Conservation (phyloP, 164 flowering plant genomes). For the Stephania cephalantha region DNA sequence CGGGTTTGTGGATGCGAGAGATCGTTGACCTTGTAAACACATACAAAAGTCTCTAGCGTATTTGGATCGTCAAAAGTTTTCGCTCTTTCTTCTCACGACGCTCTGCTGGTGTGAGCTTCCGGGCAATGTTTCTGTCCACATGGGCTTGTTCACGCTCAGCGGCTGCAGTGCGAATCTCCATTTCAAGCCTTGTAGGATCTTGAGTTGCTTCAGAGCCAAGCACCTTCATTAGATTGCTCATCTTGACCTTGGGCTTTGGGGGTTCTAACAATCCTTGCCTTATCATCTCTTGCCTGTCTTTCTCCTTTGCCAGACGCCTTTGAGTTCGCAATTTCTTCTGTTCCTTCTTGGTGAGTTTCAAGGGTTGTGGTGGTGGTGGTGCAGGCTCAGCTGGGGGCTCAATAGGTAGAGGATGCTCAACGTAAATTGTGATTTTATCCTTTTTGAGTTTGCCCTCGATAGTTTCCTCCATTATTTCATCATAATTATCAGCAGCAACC, state of each 20-base stretch:
- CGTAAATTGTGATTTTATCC: constrained; percentile 75
- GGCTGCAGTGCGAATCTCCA: constrained; percentile 91
- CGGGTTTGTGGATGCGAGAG: constrained; percentile 79
- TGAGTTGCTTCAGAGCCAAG: constrained; percentile 98
- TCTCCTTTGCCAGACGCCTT: constrained; percentile 77
- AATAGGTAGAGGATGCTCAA: constrained; percentile 93
- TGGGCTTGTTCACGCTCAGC: constrained; percentile 99
- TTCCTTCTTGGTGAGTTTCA: constrained; percentile 89
- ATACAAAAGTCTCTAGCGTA: constrained; percentile 69
- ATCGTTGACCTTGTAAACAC: constrained; percentile 74
- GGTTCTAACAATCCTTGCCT: constrained; percentile 93
- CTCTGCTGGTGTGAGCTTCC: constrained; percentile 96
- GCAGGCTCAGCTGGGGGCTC: constrained; percentile 97
- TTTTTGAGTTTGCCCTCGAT: constrained; percentile 45
- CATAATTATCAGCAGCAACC: constrained; percentile 49
- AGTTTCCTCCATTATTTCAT: constrained; percentile 31
- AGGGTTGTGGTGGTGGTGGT: constrained; percentile 94
- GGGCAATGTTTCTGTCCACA: constrained; percentile 85
- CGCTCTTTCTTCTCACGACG: constrained; percentile 95
- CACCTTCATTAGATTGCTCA: constrained; percentile 97
- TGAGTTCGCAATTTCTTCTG: constrained; percentile 97
- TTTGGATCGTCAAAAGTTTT: constrained; percentile 86
- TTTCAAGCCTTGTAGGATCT: constrained; percentile 93
- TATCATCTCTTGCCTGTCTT: constrained; percentile 97
- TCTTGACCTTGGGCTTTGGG: constrained; percentile 88